Evolutionary conservation across 1,284 basidiomycete genomes (phyloP), one percentile per base, ranked within the genome.

Genomic region (Leccinum pallidistipes): DNA sequence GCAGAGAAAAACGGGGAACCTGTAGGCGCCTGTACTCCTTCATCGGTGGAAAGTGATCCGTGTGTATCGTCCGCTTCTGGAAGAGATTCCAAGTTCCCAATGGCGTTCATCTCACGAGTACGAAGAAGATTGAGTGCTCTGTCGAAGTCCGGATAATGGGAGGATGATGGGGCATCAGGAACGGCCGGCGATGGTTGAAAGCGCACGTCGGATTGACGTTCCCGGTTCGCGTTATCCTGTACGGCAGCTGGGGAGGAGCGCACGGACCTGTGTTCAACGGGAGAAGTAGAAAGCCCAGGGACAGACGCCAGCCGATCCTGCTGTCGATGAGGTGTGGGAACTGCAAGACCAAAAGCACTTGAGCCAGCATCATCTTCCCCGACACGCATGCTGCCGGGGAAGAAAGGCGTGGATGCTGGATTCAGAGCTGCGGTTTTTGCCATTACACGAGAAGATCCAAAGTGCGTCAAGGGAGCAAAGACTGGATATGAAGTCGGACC

Each of bases 361-460:
- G 75, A 68, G 61, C 76, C 52, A 8, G 40, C 77, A 57, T 85
- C 84, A 58, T 86, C 83, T 62, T 87, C 86, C 67, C 71, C 78
- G 68, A 78, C 71, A 68, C 85, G 85, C 69, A 83, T 74, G 70
- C 79, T 81, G 59, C 86, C 87, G 64, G 91, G 90, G 74, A 91
- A 91, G 82, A 92, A 92, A 56, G 91, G 91, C 72, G 86, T 86
- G 61, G 90, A 92, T 65, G 89, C 82, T 66, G 90, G 90, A 75
- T 92, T 91, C 68, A 92, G 79, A 61, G 86, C 81, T 69, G 83
- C 86, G 70, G 86, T 88, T 81, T 84, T 86, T 62, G 87, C 85
- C 86, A 91, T 88, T 69, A 77, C 77, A 75, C 76, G 67, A 65
- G 66, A 71, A 64, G 61, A 61, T 64, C 60, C 58, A 56, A 56